phyloP scores from a whole-genome alignment of 495 filamentous ascomycete genomes.

The Penicillium macrosclerotiorum region DNA sequence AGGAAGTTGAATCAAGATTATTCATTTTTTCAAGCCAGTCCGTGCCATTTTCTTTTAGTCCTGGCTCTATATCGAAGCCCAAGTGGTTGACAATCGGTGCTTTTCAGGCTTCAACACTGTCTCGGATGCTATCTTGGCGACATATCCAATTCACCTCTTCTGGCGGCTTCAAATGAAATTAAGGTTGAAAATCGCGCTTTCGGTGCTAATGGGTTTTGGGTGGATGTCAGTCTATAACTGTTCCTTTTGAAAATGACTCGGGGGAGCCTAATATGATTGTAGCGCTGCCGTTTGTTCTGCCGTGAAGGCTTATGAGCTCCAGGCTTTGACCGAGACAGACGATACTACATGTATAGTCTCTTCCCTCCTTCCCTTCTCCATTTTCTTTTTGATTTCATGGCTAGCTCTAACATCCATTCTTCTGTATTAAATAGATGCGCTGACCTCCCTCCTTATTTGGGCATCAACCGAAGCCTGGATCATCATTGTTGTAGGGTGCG shows the following conservation, averaged over 20 bases:
- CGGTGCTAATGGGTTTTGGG: too few relatives aligned
- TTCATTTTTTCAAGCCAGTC: too few relatives aligned
- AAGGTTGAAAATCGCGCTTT: too few relatives aligned
- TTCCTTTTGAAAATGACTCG: too few relatives aligned
- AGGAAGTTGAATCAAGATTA: slow-evolving; percentile 19
- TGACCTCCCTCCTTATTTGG: slow-evolving; percentile 26
- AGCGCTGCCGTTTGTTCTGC: slow-evolving; percentile 22
- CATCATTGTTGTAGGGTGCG: slow-evolving; percentile 25
- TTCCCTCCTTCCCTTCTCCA: neutral
- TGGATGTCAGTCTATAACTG: too few relatives aligned
- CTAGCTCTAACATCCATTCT: neutral
- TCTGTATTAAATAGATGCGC: slow-evolving; percentile 10
- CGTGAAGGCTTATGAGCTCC: slow-evolving; percentile 24
- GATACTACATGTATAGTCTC: slow-evolving; percentile 25
- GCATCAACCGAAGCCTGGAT: slow-evolving; percentile 28
- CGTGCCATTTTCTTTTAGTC: too few relatives aligned
- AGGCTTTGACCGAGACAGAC: slow-evolving; percentile 13
- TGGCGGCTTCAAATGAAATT: too few relatives aligned
- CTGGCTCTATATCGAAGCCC: too few relatives aligned
- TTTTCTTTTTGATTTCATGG: neutral
- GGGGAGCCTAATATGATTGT: neutral
- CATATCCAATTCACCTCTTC: too few relatives aligned
- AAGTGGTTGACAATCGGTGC: too few relatives aligned
- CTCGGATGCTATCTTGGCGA: too few relatives aligned
- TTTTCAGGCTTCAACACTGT: too few relatives aligned